A percentile compares a stretch with the other conserved stretches of the same genome.
phyloP scores from a whole-genome alignment of 73 alveolate genomes.

The Effrenium voratum region DNA sequence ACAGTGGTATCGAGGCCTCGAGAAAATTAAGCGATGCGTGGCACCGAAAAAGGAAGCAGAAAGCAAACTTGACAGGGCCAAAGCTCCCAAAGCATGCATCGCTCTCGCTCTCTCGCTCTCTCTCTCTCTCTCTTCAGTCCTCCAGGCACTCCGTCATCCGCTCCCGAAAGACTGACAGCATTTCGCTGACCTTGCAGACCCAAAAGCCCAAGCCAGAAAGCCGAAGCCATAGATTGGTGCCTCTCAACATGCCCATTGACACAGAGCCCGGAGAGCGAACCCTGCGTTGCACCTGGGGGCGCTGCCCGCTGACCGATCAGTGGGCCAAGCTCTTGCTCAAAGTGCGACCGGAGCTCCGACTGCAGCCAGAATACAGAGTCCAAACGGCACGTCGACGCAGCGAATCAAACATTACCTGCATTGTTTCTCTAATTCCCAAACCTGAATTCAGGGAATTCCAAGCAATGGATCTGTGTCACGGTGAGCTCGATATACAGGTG shows the following conservation, averaged over 20 bases:
- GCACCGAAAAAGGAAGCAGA: no score
- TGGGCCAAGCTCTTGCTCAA: slow-evolving; percentile 81
- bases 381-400: not conserved
- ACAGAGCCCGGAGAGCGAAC: not conserved
- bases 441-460: no score
- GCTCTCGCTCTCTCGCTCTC: no score
- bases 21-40: no score
- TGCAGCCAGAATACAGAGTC: not conserved
- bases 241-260: not conserved
- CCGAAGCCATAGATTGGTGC: not conserved
- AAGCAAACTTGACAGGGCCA: no score
- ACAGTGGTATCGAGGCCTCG: no score
- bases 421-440: no score
- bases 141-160: slow-evolving; percentile 65
- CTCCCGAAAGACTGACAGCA: slow-evolving; percentile 61
- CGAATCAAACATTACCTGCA: no score
- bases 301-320: slow-evolving; percentile 54
- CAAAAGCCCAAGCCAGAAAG: not conserved
- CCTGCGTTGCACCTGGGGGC: not conserved
- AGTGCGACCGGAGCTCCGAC: slow-evolving; percentile 75
- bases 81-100: no score
- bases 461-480: no score
- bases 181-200: slow-evolving; percentile 30
- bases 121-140: no score
- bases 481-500: no score